These are phyloP conservation scores for Boletus vermiculosoides DNA, from an alignment of 768 basidiomycete species.

Conservation along the genomic window DNA sequence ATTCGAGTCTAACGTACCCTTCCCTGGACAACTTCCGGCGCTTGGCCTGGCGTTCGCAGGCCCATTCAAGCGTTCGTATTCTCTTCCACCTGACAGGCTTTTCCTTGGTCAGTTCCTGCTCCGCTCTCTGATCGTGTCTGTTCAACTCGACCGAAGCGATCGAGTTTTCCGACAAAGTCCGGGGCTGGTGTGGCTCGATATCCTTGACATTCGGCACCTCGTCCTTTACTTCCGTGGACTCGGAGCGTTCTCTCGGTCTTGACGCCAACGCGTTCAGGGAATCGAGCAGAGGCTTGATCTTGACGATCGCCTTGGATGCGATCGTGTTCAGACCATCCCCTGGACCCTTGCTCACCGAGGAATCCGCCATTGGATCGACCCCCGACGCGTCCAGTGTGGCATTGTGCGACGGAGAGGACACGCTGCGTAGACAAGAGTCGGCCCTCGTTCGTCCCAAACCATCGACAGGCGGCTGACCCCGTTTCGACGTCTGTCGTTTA, in stretches of 20 bases:
- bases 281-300: constrained; percentile 26
- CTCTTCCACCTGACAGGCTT: constrained; percentile 17
- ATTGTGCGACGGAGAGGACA: constrained; percentile 32
- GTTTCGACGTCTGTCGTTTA: constrained; percentile 59
- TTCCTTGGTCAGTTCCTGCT: constrained; percentile 11
- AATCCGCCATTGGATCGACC: background rate
- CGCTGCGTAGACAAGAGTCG: constrained; percentile 26
- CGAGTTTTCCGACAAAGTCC: background rate
- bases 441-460: background rate
- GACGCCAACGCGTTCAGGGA: constrained; percentile 16
- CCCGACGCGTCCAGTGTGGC: constrained; percentile 20
- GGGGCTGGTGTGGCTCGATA: background rate
- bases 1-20: constrained; percentile 14
- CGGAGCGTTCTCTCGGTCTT: constrained; percentile 1
- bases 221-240: background rate
- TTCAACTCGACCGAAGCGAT: background rate
- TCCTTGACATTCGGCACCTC: constrained; percentile 1
- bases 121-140: background rate
- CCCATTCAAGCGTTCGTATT: constrained; percentile 43
- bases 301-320: constrained; percentile 17
- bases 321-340: background rate
- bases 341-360: background rate
- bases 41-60: constrained; percentile 41
- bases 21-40: constrained; percentile 32
- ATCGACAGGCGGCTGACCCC: constrained; percentile 13